Evolutionary conservation across 2,329 filamentous ascomycete species (phyloP), one percentile per base, ranked within the genome.

Genomic region (Talaromyces atroroseus): DNA sequence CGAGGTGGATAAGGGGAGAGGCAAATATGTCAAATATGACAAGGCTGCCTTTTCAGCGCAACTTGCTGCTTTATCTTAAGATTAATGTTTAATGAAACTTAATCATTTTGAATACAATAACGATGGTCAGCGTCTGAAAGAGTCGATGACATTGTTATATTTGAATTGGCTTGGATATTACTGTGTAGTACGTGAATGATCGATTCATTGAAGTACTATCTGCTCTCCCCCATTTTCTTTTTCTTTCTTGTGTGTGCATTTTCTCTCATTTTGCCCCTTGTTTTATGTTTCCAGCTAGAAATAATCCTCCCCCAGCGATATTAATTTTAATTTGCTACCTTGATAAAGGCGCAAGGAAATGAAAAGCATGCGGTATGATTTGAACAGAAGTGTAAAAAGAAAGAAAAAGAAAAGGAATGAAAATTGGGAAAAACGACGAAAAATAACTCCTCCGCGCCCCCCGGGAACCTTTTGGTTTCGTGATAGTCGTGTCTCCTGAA

Each of bases 11-110:
- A 96, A 96, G 78, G 94, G 94, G 58, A 95, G 92, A 75, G 92
- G 92, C 64, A 99, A 99, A 74, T 95, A 97, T 73, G 91, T 95
- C 71, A 96, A 95, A 77, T 97, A 96, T 71, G 92, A 96, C 76
- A 96, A 96, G 78, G 80, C 80, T 42, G 83, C 85, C 49, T 86
- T 99, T 65, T 84, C 88, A 48, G 82, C 83, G 21, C 74, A 81
- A 59, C 68, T 87, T 65, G 76, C 79, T 23, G 70, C 74, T 50
- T 68, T 81, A 63, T 70, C 54, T 47, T 68, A 42, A 23, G 14
- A 32, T 12, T 49, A 36, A 50, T 52, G 50, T 46, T 49, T 51
- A 58, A 55, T 55, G 42, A 21, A 32, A 34, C 50, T 45, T 47
- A 20, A 5, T 24, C 10, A 52, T 38, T 26, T 8, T 54, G 8